Conservation (phyloP, 345 rosid species). For the Salix exigua region DNA sequence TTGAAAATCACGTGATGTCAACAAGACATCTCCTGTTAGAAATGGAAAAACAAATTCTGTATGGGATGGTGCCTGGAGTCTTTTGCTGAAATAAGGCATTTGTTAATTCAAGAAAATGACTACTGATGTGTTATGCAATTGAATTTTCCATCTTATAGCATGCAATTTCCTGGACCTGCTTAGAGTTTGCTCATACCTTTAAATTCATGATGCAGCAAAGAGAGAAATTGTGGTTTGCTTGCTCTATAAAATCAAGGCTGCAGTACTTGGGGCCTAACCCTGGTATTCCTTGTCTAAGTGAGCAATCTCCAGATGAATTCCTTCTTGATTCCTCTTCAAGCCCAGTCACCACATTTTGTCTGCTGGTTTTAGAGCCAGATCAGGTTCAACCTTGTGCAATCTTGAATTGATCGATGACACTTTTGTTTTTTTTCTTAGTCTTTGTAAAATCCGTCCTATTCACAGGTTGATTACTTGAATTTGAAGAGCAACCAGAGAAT, state of each 20-base stretch:
- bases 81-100: neutral
- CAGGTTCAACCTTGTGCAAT: constrained; percentile 44
- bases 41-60: neutral
- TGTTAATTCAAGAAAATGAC: neutral
- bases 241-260: constrained; percentile 61
- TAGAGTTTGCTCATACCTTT: constrained; percentile 5
- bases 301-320: constrained; percentile 33
- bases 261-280: constrained; percentile 63
- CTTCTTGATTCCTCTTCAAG: constrained; percentile 58
- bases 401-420: neutral
- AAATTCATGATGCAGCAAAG: constrained; percentile 49
- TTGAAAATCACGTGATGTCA: neutral
- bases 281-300: constrained; percentile 50
- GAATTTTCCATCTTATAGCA: neutral
- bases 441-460: constrained; percentile 9
- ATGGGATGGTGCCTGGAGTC: neutral
- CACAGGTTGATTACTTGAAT: constrained; percentile 85
- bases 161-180: constrained; percentile 3
- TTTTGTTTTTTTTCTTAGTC: neutral
- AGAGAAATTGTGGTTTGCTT: constrained; percentile 76
- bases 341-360: constrained; percentile 60
- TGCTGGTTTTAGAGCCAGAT: constrained; percentile 71
- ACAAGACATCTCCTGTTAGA: neutral
- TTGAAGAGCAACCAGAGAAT: constrained; percentile 75
- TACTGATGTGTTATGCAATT: neutral